Conservation (phyloP, 208 protist species). For the Crithidia acanthocephali region DNA sequence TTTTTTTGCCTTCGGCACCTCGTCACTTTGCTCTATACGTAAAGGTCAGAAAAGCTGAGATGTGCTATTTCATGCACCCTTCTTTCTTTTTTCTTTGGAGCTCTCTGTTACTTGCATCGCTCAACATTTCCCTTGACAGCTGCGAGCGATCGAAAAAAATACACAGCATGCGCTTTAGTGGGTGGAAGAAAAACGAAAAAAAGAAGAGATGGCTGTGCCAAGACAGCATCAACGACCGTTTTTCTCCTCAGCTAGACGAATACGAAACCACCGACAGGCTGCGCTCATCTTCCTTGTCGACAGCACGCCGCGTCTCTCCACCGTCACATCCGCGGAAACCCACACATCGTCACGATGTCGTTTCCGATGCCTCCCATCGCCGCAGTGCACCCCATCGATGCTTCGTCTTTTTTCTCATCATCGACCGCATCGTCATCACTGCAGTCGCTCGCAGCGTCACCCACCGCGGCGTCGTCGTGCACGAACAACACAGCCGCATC, state of each 20-base stretch:
- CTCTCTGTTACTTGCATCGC: too few species aligned
- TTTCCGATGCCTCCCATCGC: too few species aligned
- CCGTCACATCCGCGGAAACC: neutral
- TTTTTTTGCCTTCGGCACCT: neutral
- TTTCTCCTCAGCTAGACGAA: neutral
- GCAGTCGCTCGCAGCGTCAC: neutral
- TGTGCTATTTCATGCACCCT: neutral
- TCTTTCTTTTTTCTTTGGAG: neutral
- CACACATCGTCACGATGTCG: neutral
- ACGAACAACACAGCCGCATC: neutral
- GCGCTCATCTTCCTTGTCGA: neutral
- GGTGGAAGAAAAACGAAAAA: too few species aligned
- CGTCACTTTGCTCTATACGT: neutral
- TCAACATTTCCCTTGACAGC: too few species aligned
- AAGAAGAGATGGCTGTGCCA: too few species aligned
- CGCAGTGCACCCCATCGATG: too few species aligned
- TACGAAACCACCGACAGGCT: slow-evolving; percentile 30
- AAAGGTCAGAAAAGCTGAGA: neutral
- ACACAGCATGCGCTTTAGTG: too few species aligned
- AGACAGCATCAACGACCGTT: too few species aligned
- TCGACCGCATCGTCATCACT: neutral
- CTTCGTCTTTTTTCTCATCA: too few species aligned
- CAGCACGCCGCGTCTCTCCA: too few species aligned
- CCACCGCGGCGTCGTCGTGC: neutral
- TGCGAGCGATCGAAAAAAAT: too few species aligned